phyloP scores from a whole-genome alignment of 208 protist genomes.

The Eutreptiella sp. region DNA sequence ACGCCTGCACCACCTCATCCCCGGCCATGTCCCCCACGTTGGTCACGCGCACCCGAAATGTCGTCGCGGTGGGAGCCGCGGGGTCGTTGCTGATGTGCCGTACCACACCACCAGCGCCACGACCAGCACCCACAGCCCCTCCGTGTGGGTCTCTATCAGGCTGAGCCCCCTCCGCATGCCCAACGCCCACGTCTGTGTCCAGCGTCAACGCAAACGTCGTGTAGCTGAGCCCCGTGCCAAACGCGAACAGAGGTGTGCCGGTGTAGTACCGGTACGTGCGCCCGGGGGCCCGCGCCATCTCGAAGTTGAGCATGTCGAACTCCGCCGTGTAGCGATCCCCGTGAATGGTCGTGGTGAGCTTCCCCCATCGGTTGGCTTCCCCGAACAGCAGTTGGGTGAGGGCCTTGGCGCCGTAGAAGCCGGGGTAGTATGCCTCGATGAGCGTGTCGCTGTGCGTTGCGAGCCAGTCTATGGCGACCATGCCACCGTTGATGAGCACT shows the following conservation, averaged over 20 bases:
- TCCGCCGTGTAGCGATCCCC: conserved; percentile 7
- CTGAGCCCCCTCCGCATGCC: too few relatives aligned
- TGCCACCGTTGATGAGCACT: conserved; percentile 30
- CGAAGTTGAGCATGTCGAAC: conserved; percentile 28
- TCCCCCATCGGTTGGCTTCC: conserved; percentile 26
- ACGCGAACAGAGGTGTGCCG: conserved; percentile 10
- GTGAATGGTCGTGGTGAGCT: conserved; percentile 27
- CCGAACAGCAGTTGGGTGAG: conserved; percentile 34
- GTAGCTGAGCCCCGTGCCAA: conserved; percentile 36
- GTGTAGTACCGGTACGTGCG: conserved; percentile 37
- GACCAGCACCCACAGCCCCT: too few relatives aligned
- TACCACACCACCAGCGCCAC: too few relatives aligned
- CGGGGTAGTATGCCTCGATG: conserved; percentile 32
- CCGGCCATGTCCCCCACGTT: conserved; percentile 25
- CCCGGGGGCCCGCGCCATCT: conserved; percentile 20
- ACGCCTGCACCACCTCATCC: conserved; percentile 27
- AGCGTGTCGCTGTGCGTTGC: conserved; percentile 5
- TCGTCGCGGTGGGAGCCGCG: neutral
- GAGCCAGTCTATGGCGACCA: conserved; percentile 1
- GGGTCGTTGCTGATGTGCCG: too few relatives aligned
- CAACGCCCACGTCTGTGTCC: neutral
- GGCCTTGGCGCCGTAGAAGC: conserved; percentile 25
- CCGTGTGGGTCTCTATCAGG: too few relatives aligned
- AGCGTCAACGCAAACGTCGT: conserved; percentile 25
- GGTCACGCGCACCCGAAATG: conserved; percentile 22